phyloP scores from a whole-genome alignment of 2,329 filamentous ascomycete genomes.

The Aureobasidium lini region DNA sequence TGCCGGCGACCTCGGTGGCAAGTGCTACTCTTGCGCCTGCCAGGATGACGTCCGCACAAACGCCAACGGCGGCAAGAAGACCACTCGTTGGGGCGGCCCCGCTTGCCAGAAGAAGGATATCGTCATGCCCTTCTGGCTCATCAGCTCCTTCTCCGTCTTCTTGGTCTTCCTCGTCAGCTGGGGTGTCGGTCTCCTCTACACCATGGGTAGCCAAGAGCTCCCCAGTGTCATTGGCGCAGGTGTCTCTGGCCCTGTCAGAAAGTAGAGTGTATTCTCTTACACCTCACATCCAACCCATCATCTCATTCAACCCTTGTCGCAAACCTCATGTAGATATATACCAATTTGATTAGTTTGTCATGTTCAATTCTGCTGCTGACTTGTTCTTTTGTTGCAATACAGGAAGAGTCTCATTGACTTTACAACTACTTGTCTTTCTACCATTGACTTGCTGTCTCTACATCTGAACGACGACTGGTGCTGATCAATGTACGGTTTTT shows the following conservation, averaged over 20 bases:
- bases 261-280: background rate
- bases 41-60: constrained; percentile 47
- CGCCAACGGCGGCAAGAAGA: constrained; percentile 48
- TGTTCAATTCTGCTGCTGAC: background rate
- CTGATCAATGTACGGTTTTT: no score
- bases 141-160: constrained; percentile 65
- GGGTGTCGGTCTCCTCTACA: constrained; percentile 71
- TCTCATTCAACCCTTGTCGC: background rate
- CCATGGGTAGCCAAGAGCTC: constrained; percentile 76
- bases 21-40: constrained; percentile 78
- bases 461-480: no score
- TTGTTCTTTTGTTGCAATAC: no score
- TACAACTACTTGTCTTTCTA: no score
- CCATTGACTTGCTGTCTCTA: no score
- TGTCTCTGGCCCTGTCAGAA: constrained; percentile 59
- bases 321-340: constrained; percentile 12
- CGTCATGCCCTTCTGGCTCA: constrained; percentile 80
- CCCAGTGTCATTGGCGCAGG: constrained; percentile 95
- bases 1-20: constrained; percentile 29
- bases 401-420: no score
- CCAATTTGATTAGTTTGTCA: constrained; percentile 12
- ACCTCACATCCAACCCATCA: background rate
- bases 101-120: constrained; percentile 90
- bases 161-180: constrained; percentile 61
- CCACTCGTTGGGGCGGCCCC: constrained; percentile 71